phyloP scores from a whole-genome alignment of 352 stramenopile genomes.

The Globisporangium nagaii region DNA sequence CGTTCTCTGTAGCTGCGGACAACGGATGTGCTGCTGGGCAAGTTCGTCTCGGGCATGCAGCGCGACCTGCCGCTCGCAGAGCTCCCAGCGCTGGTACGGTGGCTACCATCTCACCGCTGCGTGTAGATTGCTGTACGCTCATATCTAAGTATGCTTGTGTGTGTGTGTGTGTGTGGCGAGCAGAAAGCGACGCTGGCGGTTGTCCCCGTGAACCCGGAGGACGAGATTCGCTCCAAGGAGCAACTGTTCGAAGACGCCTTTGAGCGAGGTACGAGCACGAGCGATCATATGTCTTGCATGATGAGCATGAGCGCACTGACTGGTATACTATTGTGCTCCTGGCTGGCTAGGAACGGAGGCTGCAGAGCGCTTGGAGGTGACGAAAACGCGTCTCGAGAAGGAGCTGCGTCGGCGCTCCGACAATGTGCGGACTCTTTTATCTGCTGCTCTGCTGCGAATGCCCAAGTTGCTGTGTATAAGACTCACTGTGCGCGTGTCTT shows the following conservation, averaged over 20 bases:
- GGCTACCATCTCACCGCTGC: no score
- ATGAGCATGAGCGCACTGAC: neutral
- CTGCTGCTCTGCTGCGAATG: neutral
- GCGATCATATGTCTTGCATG: neutral
- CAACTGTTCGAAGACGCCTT: constrained; percentile 55
- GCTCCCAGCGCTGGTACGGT: constrained; percentile 39
- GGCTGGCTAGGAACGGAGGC: constrained; percentile 32
- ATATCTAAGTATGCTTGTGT: neutral
- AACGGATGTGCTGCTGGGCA: constrained; percentile 43
- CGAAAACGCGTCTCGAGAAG: constrained; percentile 59
- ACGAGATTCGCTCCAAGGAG: constrained; percentile 24
- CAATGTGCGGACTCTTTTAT: constrained; percentile 8
- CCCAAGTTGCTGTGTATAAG: neutral
- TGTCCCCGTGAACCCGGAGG: constrained; percentile 28
- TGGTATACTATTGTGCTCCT: neutral
- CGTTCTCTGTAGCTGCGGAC: constrained; percentile 34
- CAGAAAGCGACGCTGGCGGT: constrained; percentile 61
- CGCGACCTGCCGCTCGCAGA: constrained; percentile 30
- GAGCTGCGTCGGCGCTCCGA: constrained; percentile 55
- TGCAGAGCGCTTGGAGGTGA: constrained; percentile 60
- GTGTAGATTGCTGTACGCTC: no score
- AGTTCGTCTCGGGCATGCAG: constrained; percentile 34
- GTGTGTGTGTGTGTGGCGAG: neutral
- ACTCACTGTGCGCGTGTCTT: neutral
- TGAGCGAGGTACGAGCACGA: constrained; percentile 26